Evolutionary conservation across 805 yeast genomes (phyloP).

Genomic region (Cyberlindnera petersonii): DNA sequence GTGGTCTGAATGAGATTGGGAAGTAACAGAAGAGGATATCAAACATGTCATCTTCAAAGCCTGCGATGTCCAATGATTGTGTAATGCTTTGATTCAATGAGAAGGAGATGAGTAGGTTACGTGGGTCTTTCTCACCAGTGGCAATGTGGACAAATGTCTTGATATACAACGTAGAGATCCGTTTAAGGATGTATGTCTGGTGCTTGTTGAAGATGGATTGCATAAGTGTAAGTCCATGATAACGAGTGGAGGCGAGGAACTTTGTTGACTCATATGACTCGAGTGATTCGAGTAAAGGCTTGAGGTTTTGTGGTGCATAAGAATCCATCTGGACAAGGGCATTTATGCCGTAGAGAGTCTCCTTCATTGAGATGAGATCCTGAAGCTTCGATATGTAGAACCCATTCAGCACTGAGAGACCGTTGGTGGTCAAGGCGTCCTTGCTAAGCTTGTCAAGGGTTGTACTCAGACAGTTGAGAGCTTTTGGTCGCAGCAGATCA

Average conservation of each 20-base stretch:
- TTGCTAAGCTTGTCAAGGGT: conserved; percentile 31
- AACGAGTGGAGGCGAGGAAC: conserved; percentile 60
- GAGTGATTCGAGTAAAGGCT: conserved; percentile 36
- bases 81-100: conserved; percentile 47
- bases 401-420: conserved; percentile 35
- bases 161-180: conserved; percentile 41
- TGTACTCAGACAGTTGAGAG: conserved; percentile 41
- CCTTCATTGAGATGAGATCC: conserved; percentile 52
- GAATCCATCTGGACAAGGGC: conserved; percentile 50
- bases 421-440: conserved; percentile 34
- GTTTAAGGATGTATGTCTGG: conserved; percentile 19
- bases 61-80: conserved; percentile 47
- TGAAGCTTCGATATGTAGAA: conserved; percentile 66
- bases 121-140: conserved; percentile 91
- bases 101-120: conserved; percentile 74
- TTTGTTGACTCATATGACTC: conserved; percentile 51
- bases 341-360: conserved; percentile 50
- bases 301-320: conserved; percentile 36
- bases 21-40: conserved; percentile 92
- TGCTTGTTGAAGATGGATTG: conserved; percentile 32
- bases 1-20: conserved; percentile 93
- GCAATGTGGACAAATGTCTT: conserved; percentile 63
- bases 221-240: conserved; percentile 51
- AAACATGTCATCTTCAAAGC: conserved; percentile 63
- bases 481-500: conserved; percentile 46